Conservation (phyloP, 345 rosid genomes). For the Leavenworthia alabamica region DNA sequence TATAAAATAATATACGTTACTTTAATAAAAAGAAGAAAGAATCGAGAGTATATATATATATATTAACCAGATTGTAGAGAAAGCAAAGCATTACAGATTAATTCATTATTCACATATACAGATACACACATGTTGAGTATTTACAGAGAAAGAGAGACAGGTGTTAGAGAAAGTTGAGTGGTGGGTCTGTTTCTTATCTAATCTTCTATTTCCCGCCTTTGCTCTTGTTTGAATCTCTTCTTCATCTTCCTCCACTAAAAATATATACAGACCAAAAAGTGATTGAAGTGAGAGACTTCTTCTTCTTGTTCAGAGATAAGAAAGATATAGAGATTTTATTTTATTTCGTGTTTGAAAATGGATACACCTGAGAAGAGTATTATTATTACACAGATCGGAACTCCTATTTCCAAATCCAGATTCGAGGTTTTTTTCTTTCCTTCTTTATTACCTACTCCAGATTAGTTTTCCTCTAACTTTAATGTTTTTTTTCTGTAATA, state of each 20-base stretch:
- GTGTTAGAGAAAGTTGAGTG: conserved; percentile 19
- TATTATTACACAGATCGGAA: conserved; percentile 44
- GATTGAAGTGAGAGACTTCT: conserved; percentile 25
- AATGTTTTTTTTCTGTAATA: not conserved
- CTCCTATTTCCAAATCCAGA: conserved; percentile 54
- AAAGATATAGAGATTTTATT: too few relatives aligned
- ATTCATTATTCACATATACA: conserved; percentile 13
- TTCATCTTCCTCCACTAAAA: conserved; percentile 20
- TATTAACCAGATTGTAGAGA: conserved; percentile 22
- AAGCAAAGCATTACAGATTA: conserved; percentile 30
- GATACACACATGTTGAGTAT: not conserved
- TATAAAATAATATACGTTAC: too few relatives aligned
- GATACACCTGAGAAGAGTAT: conserved; percentile 78
- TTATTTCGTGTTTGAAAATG: too few relatives aligned
- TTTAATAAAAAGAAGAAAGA: conserved; percentile 34
- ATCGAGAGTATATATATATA: conserved; percentile 6
- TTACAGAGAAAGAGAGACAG: conserved; percentile 38
- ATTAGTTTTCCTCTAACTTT: conserved; percentile 1
- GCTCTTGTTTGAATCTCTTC: conserved; percentile 36
- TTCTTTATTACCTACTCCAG: too few relatives aligned
- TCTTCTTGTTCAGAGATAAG: conserved; percentile 14
- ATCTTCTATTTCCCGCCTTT: conserved; percentile 44
- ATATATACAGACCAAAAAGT: conserved; percentile 6
- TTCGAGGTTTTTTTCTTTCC: conserved; percentile 67
- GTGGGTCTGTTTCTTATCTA: conserved; percentile 38